Evolutionary conservation across 2,329 filamentous ascomycete genomes (phyloP).

Genomic region (Tolypocladium tundrense): DNA sequence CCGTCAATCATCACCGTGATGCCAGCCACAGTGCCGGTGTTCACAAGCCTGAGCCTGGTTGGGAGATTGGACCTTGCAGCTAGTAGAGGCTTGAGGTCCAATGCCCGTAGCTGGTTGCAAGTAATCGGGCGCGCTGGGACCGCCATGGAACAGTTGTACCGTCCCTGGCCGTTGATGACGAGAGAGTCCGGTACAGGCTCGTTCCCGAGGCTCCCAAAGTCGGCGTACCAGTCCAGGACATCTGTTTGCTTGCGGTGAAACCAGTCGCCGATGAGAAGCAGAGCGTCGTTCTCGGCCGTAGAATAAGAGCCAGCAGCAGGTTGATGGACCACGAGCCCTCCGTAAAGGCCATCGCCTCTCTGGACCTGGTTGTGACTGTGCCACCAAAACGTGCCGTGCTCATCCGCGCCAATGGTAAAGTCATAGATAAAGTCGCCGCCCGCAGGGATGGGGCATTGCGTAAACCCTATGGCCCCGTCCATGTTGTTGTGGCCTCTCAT

Average conservation of each 20-base stretch:
- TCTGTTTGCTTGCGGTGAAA: slow-evolving; percentile 28
- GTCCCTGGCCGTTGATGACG: slow-evolving; percentile 23
- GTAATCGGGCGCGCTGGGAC: slow-evolving; percentile 13
- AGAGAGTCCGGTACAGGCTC: slow-evolving; percentile 22
- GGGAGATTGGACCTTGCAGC: neutral
- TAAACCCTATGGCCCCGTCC: slow-evolving; percentile 46
- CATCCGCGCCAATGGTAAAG: slow-evolving; percentile 43
- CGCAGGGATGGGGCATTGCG: slow-evolving; percentile 40
- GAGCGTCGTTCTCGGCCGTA: slow-evolving; percentile 34
- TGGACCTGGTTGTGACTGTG: slow-evolving; percentile 45
- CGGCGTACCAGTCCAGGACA: slow-evolving; percentile 16
- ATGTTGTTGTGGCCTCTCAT: slow-evolving; percentile 63
- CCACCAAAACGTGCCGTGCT: slow-evolving; percentile 47
- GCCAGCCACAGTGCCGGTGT: slow-evolving; percentile 13
- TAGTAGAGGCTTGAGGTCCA: slow-evolving; percentile 8
- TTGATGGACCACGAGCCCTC: slow-evolving; percentile 48
- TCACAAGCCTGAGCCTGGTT: slow-evolving; percentile 12
- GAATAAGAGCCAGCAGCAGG: slow-evolving; percentile 16
- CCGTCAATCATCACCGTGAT: slow-evolving; percentile 10
- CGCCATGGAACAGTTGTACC: slow-evolving; percentile 19
- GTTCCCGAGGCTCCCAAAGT: slow-evolving; percentile 29
- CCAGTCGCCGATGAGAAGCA: slow-evolving; percentile 38
- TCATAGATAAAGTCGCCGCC: slow-evolving; percentile 43
- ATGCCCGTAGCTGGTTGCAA: slow-evolving; percentile 6
- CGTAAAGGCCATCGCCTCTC: slow-evolving; percentile 44